Base-by-base conservation (phyloP, 2,329 filamentous ascomycete species). In the Nemania diffusa region DNA sequence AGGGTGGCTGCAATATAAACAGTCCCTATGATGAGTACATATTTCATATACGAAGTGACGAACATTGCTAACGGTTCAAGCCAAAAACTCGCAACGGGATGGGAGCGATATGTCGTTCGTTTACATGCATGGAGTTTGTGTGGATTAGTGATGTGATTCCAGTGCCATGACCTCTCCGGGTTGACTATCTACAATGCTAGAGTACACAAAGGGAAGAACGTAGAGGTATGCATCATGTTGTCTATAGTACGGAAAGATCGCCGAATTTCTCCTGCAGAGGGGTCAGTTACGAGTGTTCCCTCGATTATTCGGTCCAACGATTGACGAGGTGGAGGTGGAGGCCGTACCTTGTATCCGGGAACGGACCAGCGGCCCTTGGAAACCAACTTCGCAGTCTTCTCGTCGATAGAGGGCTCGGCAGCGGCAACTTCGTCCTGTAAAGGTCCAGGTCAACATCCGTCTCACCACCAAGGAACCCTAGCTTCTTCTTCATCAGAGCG, bases 301-400 rank as follows among this genome's bases (percentile, higher is more conserved):
- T 13, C 15, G 27, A 50, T 44, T 24, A 52, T 37, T 3, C 13
- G 20, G 22, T 32, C 15, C 52, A 50, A 32, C 29, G n/a, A 34
- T 15, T 3, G 6, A 20, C n/a, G n/a, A n/a, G n/a, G n/a, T n/a
- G 26, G 22, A 2, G n/a, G 24, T 27, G 32, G 7, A 53, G 52
- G 67, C 79, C 91, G 77, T 85, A 95, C 95, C 93, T 97, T 97
- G 92, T 99, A 99, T 81, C 96, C 96, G 72, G 96, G 94, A 79
- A 97, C 94, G 85, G 91, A 89, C 96, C 96, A 99, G 90, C 94
- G 93, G 82, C 95, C 95, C 91, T 97, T 97, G 83, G 93, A 93
- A 73, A 99, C 94, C 81, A 99, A 90, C 85, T 96, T 90, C 78
- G 90, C 85, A 77, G 95, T 97, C 88, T 97, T 97, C 89, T 97